phyloP scores from a whole-genome alignment of 768 basidiomycete genomes.

The Boletus coccyginus region DNA sequence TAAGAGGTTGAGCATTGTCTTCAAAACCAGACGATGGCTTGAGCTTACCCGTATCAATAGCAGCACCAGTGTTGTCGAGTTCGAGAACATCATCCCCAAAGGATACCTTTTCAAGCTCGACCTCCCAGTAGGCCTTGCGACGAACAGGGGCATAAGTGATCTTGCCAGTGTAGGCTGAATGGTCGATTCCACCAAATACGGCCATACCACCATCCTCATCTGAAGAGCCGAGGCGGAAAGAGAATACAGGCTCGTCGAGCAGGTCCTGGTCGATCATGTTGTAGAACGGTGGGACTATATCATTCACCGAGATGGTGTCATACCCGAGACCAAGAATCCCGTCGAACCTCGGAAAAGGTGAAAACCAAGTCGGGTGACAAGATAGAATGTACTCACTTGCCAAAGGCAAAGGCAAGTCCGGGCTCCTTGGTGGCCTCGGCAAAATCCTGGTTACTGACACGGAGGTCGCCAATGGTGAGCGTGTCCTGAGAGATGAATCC shows the following conservation, averaged over 20 bases:
- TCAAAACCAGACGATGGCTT: neutral
- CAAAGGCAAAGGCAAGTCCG: conserved; percentile 95
- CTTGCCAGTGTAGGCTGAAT: conserved; percentile 70
- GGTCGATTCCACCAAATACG: conserved; percentile 88
- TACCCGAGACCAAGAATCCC: conserved; percentile 94
- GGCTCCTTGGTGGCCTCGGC: conserved; percentile 96
- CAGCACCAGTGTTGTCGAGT: conserved; percentile 90
- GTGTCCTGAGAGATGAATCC: conserved; percentile 89
- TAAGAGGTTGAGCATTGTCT: conserved; percentile 21
- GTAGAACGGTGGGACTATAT: conserved; percentile 92
- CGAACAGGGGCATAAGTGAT: conserved; percentile 87
- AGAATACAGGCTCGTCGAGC: conserved; percentile 83
- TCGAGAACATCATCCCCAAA: conserved; percentile 90
- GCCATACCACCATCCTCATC: conserved; percentile 90
- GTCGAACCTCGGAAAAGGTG: conserved; percentile 64
- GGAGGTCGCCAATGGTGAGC: conserved; percentile 79
- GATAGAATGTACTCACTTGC: conserved; percentile 57
- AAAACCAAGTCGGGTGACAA: neutral
- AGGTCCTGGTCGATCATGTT: conserved; percentile 82
- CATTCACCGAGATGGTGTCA: conserved; percentile 93
- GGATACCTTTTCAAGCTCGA: conserved; percentile 81
- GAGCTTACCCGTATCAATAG: conserved; percentile 79
- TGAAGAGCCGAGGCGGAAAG: conserved; percentile 87
- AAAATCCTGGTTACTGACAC: conserved; percentile 75
- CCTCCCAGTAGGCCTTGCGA: conserved; percentile 98